Evolutionary conservation across 768 basidiomycete species (phyloP).

Genomic region (Russula ochroleuca): DNA sequence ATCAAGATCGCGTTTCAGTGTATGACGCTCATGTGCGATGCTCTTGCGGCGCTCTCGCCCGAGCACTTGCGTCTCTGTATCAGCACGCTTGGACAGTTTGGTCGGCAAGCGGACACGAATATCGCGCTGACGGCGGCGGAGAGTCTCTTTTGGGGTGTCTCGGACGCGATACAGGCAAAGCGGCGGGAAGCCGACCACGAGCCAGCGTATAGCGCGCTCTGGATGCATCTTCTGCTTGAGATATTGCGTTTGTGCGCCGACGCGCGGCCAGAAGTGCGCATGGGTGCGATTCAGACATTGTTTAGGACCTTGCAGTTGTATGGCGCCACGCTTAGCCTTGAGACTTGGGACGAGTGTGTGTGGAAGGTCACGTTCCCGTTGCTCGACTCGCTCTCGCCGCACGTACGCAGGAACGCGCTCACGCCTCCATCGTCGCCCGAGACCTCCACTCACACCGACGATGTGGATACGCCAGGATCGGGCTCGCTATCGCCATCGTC

Average conservation of each 20-base stretch:
- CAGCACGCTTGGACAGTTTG: conserved; percentile 85
- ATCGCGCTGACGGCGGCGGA: conserved; percentile 93
- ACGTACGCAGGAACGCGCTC: conserved; percentile 42
- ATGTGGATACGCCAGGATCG: neutral
- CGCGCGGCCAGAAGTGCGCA: conserved; percentile 78
- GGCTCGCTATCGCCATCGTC: conserved; percentile 43
- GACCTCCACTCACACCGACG: neutral
- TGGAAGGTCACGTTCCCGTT: conserved; percentile 90
- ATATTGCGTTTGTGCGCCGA: conserved; percentile 82
- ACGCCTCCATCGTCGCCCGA: conserved; percentile 22
- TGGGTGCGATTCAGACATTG: conserved; percentile 91
- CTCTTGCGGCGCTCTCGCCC: conserved; percentile 73
- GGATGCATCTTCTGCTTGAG: conserved; percentile 88
- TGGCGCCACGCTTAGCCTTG: conserved; percentile 74
- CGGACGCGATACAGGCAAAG: conserved; percentile 88
- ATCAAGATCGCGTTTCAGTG: conserved; percentile 95
- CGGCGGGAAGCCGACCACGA: conserved; percentile 60
- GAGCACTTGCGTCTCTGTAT: conserved; percentile 86
- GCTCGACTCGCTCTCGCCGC: conserved; percentile 59
- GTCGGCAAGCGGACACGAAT: conserved; percentile 90
- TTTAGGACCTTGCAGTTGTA: conserved; percentile 94
- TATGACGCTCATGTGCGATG: conserved; percentile 90
- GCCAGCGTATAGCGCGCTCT: conserved; percentile 76
- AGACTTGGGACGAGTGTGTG: conserved; percentile 88
- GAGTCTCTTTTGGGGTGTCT: conserved; percentile 91